Evolutionary conservation across 2,329 filamentous ascomycete species (phyloP), one percentile per base, ranked within the genome.

Genomic region (Pyrenochaeta sp.): DNA sequence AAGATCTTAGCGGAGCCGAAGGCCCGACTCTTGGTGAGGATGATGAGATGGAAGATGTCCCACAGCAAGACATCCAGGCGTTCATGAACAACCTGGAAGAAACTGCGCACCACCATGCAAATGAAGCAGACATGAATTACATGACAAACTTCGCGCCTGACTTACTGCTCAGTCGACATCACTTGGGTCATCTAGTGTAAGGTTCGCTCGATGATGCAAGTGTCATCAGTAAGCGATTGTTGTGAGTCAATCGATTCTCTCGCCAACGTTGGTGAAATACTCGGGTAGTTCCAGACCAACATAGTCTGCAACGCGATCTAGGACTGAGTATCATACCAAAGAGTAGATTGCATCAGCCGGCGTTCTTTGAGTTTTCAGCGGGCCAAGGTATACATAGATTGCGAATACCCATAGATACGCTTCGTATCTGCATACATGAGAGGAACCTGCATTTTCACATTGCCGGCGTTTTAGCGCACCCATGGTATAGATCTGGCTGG

Each of bases 141-240:
- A 49, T 65, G 56, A 52, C 48, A 4, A 67, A 65, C n/a, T 65
- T 67, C 27, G 62, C 62, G 12, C 64, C 64, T 21, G 55, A 56
- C 2, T 21, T 67, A 40, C 21, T 67, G 17, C 42, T 62, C 17
- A 30, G n/a, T 42, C 35, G 46, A 9, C 49, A 58, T 18, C 33
- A 58, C 18, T 39, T 62, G 27, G 49, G 43, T 27, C 54, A 58
- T 17, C 17, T 54, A 10, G 15, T 36, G 17, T 62, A 29, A 54
- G 45, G 21, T 21, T 20, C 3, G 18, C 15, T 11, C 7, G 35
- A 37, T 39, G 36, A 7, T 20, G 9, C 3, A 12, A 21, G 17
- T 27, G 4, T 23, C 1, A 12, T 2, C 11, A 5, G 11, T 2
- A 39, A 27, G 2, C 18, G 14, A 39, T 10, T 17, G 12, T 36